Conservation (phyloP, 495 filamentous ascomycete genomes). For the Cenococcum geophilum region DNA sequence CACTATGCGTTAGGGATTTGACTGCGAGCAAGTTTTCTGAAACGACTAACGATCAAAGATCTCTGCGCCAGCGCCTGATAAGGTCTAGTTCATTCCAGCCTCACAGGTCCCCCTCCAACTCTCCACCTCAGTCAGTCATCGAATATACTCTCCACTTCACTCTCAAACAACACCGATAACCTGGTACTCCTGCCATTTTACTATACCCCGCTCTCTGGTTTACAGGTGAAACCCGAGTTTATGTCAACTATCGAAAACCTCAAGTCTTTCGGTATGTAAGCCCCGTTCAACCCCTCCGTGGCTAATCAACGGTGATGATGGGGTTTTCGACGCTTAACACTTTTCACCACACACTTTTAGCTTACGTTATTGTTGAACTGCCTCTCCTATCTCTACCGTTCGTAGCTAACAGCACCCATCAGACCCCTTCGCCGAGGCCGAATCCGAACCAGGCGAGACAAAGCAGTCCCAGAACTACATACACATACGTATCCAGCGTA, state of each 20-base stretch:
- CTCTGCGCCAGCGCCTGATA: not conserved
- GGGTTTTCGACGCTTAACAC: not conserved
- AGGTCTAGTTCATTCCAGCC: not conserved
- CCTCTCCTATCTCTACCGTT: not conserved
- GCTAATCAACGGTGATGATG: not conserved
- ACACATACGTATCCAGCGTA: slow-evolving; percentile 99
- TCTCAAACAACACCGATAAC: not conserved
- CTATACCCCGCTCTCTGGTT: not conserved
- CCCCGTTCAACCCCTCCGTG: slow-evolving; percentile 32
- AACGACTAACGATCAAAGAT: not conserved
- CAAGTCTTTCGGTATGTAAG: slow-evolving; percentile 89
- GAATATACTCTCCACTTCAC: not conserved
- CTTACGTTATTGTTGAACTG: not conserved
- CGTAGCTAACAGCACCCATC: not conserved
- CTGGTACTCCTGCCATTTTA: not conserved
- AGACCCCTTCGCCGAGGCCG: slow-evolving; percentile 99
- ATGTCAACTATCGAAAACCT: slow-evolving; percentile 99
- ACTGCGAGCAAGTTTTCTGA: no score
- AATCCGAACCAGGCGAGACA: slow-evolving; percentile 93
- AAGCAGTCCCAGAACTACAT: slow-evolving; percentile 96
- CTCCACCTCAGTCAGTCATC: not conserved
- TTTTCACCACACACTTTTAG: not conserved
- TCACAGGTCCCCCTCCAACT: not conserved
- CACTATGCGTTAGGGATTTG: no score
- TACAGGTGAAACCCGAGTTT: slow-evolving; percentile 47